Evolutionary conservation across 176 grass and related monocot genomes (phyloP).

Genomic region (Oryza glumipatula): DNA sequence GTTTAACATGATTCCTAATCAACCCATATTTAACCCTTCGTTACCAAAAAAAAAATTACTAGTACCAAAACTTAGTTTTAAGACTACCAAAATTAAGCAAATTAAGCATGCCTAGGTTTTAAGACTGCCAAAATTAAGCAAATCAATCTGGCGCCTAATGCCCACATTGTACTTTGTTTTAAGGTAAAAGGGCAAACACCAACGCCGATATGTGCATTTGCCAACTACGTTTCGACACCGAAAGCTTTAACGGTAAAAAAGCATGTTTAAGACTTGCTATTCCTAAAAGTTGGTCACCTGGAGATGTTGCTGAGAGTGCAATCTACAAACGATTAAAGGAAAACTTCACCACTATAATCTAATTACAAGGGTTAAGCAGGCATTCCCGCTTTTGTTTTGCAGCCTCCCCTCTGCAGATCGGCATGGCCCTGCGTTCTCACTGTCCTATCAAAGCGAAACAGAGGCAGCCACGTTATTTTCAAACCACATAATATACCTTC

Average conservation of each 20-base stretch:
- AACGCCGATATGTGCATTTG: neutral
- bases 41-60: neutral
- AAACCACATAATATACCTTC: neutral
- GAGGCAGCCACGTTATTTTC: neutral
- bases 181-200: neutral
- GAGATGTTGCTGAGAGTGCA: neutral
- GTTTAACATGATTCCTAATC: no score
- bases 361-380: neutral
- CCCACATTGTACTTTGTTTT: neutral
- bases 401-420: slow-evolving; percentile 25
- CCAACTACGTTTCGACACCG: neutral
- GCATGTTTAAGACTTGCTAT: neutral
- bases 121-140: neutral
- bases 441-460: slow-evolving; percentile 22
- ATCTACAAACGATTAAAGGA: neutral
- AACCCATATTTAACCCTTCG: neutral
- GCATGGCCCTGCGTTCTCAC: neutral
- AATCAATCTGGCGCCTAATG: neutral
- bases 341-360: neutral
- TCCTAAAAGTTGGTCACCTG: neutral
- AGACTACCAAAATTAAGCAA: neutral
- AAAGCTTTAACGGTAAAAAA: neutral
- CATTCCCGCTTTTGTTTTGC: slow-evolving; percentile 25
- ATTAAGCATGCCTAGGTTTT: neutral
- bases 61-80: no score